A percentile compares a stretch with the other conserved stretches of the same genome.
Evolutionary conservation across 1,139 yeast species (phyloP).

Genomic region (Pneumocystis sp.): DNA sequence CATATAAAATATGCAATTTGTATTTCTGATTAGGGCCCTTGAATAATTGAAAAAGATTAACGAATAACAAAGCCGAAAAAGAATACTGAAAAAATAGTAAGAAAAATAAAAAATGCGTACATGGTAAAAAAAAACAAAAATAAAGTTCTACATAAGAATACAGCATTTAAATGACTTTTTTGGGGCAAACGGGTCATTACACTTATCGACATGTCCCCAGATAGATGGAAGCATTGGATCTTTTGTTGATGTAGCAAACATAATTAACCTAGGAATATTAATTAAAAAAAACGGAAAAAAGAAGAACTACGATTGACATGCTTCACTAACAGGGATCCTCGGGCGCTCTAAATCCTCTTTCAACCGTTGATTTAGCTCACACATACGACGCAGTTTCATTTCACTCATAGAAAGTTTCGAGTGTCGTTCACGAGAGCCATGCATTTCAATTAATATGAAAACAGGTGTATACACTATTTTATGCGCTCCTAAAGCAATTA

Average conservation of each 20-base stretch:
- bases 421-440: background rate
- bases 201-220: slow-evolving; percentile 15
- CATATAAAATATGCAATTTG: too few relatives aligned
- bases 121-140: background rate
- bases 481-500: too few relatives aligned
- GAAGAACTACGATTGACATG: slow-evolving; percentile 14
- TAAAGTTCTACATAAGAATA: background rate
- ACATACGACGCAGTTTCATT: slow-evolving; percentile 15
- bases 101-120: background rate
- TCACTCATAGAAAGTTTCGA: slow-evolving; percentile 13
- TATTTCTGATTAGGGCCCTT: too few relatives aligned
- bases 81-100: background rate
- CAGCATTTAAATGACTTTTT: slow-evolving; percentile 10
- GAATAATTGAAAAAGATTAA: too few relatives aligned
- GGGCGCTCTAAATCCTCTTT: slow-evolving; percentile 16
- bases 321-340: slow-evolving; percentile 15
- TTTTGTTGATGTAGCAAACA: slow-evolving; percentile 13
- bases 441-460: background rate
- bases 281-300: background rate
- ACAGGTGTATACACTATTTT: background rate
- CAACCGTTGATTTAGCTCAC: slow-evolving; percentile 12
- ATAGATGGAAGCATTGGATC: slow-evolving; percentile 16
- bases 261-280: slow-evolving; percentile 11
- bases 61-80: background rate
- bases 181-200: slow-evolving; percentile 15